Conservation (phyloP, 164 flowering plant species). For the Nymphaea thermarum region DNA sequence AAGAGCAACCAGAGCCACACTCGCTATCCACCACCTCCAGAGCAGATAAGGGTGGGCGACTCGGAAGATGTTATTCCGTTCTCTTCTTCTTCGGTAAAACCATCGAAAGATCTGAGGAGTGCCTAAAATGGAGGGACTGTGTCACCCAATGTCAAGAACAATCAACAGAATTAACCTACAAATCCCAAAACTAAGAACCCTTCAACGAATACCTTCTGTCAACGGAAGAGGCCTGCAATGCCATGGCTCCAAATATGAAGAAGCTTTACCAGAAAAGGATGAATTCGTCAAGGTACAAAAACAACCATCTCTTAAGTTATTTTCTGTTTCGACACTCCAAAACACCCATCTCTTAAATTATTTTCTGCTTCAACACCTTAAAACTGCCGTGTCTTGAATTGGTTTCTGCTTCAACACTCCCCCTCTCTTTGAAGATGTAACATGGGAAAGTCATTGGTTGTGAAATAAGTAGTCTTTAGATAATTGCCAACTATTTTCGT, state of each 20-base stretch:
- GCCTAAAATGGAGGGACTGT: not conserved
- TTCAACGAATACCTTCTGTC: not conserved
- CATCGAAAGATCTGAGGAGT: not conserved
- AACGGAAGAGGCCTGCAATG: not conserved
- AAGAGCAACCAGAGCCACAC: not conserved
- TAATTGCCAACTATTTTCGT: too few species aligned
- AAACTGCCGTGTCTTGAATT: too few species aligned
- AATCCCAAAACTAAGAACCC: not conserved
- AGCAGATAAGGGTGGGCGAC: not conserved
- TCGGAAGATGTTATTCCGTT: not conserved
- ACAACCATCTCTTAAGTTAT: not conserved
- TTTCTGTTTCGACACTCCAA: not conserved
- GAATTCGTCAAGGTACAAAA: not conserved
- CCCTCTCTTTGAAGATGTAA: too few species aligned
- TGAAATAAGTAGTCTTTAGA: too few species aligned
- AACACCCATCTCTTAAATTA: too few species aligned
- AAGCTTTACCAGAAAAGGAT: not conserved
- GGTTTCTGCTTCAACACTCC: too few species aligned
- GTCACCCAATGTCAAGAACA: not conserved
- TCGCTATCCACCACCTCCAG: not conserved
- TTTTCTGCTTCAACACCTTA: too few species aligned
- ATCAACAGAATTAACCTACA: not conserved
- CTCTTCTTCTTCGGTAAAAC: not conserved
- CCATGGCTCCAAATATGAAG: not conserved
- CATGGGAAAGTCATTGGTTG: too few species aligned